Conservation (phyloP, 768 basidiomycete genomes). For the Boletellus ananas region DNA sequence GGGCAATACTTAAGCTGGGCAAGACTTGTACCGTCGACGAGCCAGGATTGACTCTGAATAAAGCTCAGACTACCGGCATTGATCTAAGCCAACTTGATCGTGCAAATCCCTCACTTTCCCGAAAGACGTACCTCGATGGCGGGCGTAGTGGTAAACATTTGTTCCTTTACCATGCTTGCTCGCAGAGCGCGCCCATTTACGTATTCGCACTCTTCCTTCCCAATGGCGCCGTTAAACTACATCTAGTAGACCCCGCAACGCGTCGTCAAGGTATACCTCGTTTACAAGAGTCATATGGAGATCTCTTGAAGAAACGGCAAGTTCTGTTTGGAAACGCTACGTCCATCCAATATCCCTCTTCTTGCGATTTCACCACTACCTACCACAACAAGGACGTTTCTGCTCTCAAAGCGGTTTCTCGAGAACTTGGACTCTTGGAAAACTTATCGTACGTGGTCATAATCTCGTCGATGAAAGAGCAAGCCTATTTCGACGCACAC, state of each 20-base stretch:
- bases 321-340: constrained; percentile 36
- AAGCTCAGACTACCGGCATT: constrained; percentile 78
- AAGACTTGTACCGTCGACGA: constrained; percentile 73
- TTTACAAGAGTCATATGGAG: constrained; percentile 70
- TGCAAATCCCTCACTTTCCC: constrained; percentile 51
- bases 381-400: constrained; percentile 78
- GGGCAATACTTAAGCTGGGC: constrained; percentile 80
- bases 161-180: constrained; percentile 84
- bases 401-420: constrained; percentile 82
- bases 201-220: constrained; percentile 88
- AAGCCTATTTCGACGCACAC: constrained; percentile 73
- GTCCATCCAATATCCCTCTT: constrained; percentile 62
- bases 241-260: constrained; percentile 88
- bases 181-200: constrained; percentile 71
- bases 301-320: constrained; percentile 52
- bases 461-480: constrained; percentile 83
- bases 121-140: constrained; percentile 68
- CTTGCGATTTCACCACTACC: constrained; percentile 57
- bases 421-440: constrained; percentile 77
- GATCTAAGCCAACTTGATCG: constrained; percentile 79
- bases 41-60: constrained; percentile 66
- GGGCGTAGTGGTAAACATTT: constrained; percentile 72
- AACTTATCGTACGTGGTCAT: constrained; percentile 71
- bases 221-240: constrained; percentile 63
- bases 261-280: constrained; percentile 77